Base-by-base conservation (phyloP, 768 basidiomycete genomes). In the Neoboletus brunneissimus region DNA sequence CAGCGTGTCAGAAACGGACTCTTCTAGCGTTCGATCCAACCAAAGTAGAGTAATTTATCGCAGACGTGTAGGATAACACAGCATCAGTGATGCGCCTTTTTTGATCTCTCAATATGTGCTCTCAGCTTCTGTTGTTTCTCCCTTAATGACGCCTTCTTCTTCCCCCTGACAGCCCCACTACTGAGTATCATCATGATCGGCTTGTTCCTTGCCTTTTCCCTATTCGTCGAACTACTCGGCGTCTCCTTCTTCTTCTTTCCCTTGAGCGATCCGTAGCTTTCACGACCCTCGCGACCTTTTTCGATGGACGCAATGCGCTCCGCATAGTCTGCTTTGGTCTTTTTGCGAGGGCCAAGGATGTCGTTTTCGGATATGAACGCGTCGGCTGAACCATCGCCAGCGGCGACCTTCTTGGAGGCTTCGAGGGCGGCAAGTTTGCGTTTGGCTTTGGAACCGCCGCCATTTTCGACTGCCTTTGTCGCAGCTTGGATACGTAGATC, bases 111-210 rank as follows among this genome's bases (percentile, higher is more conserved):
- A 48, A 91, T 89, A 69, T 92, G 91, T 56, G 84, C 85, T 50
- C 90, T 75, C 62, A 92, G 66, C 70, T 84, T 86, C 64, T 80
- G 84, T 71, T 94, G 91, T 71, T 93, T 94, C 57, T 93, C 87
- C 62, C 85, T 78, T 64, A 94, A 70, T 1, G 86, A 88, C 23
- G 85, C 86, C 75, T 88, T 91, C 76, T 90, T 92, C 77, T 94
- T 93, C 1, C 89, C 78, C 60, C 79, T 77, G n/a, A 93, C 89
- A 2, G 85, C 84, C 1, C 80, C 81, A 56, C 88, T 91, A 48
- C 86, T 79, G 59, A 93, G 74, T 52, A 92, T 86, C 91, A 93
- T 94, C 94, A 96, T 95, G 62, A 96, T 82, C 25, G 94, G 94
- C 72, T 98, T 97, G 72, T 95, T 94, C 69, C 89, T 82, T 38